Base-by-base conservation (phyloP, 192 early-diverging fungal genomes). In the Coemansia sp. region DNA sequence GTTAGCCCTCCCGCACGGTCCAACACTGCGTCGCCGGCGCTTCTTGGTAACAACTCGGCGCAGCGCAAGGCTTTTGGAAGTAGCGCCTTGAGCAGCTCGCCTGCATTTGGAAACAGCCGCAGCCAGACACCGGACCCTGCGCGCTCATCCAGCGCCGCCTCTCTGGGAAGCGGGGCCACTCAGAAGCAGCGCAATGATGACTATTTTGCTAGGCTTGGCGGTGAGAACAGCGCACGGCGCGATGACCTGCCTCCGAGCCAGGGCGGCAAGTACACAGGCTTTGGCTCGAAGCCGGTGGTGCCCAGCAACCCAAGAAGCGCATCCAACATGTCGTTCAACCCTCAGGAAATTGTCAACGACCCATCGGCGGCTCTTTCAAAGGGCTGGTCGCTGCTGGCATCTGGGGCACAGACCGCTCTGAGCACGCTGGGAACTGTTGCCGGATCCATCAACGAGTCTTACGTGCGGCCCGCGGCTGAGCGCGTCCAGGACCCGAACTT, bases 201-300 rank as follows among this genome's bases (percentile, higher is more conserved):
- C 18, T 96, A 91, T 73, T 92, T 92, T 83, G 85, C 85, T 51
- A 75, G 66, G n/a, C 67, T 91, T 10, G 90, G 91, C 29, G 49
- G 63, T 7, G 72, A 77, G 25, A 92, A 92, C 67, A 76, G 80
- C 10, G 25, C 22, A 29, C 73, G 91, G 40, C 66, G 87, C 10
- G 87, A 86, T n/a, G 40, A 81, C 42, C 63, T 91, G 48, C 89
- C 91, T 28, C 91, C 91, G 7, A 89, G 69, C 64, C 91, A 92
- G 66, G 91, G 91, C 17, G 91, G 91, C 28, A 89, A 87, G 69
- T 92, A 89, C 64, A 81, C 76, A 10, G 91, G 91, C 0, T 92
- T 92, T 60, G 91, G 91, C 31, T 90, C 86, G 56, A 68, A 85
- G 32, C 69, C 81, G 31, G 67, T 72, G 67, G 60, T 17, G 4